Percentiles rank a stretch among this genome's conserved stretches.
Conservation (phyloP, 78 protist species). For the Protostelium mycophagum region DNA sequence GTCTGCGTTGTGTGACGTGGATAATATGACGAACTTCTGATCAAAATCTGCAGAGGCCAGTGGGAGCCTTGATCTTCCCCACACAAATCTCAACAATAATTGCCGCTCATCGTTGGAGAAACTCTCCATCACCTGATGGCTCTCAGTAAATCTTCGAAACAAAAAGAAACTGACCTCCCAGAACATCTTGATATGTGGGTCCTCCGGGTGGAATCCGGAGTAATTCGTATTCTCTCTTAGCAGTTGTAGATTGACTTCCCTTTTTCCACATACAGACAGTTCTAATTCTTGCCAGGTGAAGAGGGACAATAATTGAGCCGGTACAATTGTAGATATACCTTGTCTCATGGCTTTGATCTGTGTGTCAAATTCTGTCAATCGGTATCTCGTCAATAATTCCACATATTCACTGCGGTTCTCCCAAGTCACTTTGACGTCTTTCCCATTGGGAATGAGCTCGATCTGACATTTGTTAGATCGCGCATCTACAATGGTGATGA, state of each 20-base stretch:
- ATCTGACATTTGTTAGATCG: slow-evolving; percentile 1
- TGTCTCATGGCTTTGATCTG: slow-evolving; percentile 47
- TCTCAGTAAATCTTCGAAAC: neutral
- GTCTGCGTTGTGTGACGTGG: neutral
- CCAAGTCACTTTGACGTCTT: slow-evolving; percentile 24
- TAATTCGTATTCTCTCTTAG: slow-evolving; percentile 55
- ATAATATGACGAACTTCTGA: neutral
- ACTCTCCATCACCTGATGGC: slow-evolving; percentile 20
- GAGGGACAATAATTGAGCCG: slow-evolving; percentile 25
- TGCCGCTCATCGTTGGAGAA: slow-evolving; percentile 58
- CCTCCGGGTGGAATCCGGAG: slow-evolving; percentile 12
- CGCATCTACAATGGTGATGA: neutral
- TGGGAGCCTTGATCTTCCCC: slow-evolving; percentile 71
- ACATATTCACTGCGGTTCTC: slow-evolving; percentile 35
- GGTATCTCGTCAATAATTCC: slow-evolving; percentile 18
- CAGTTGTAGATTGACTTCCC: slow-evolving; percentile 45
- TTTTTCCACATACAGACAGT: slow-evolving; percentile 53
- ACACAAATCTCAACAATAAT: slow-evolving; percentile 47
- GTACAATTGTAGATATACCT: slow-evolving; percentile 43
- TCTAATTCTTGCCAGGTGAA: slow-evolving; percentile 68
- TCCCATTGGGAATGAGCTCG: slow-evolving; percentile 16
- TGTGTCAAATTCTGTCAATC: slow-evolving; percentile 29
- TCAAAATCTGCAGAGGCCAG: neutral
- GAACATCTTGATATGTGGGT: slow-evolving; percentile 40
- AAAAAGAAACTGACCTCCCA: slow-evolving; percentile 17